These are phyloP conservation scores for Erigeron canadensis DNA, from an alignment of 129 eudicot species.

Conservation along the genomic window DNA sequence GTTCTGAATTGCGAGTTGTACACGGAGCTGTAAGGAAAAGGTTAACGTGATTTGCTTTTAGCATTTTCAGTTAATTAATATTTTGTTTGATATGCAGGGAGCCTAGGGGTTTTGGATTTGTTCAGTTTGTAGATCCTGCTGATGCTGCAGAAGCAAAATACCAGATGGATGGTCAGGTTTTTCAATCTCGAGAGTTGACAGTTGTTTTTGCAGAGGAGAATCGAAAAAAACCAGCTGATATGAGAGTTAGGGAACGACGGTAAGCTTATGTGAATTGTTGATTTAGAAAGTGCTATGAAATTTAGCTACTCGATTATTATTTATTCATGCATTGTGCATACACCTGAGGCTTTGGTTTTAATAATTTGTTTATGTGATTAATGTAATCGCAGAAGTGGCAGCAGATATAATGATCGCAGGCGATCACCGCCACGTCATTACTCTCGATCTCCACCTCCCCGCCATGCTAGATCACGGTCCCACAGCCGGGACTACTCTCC, in stretches of 20 bases:
- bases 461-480: slow-evolving; percentile 23
- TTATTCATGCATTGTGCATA: too few species aligned
- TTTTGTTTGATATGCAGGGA: slow-evolving; percentile 41
- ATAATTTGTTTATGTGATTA: not conserved
- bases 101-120: slow-evolving; percentile 78
- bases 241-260: slow-evolving; percentile 55
- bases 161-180: slow-evolving; percentile 54
- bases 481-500: slow-evolving; percentile 28
- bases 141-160: slow-evolving; percentile 60
- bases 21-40: slow-evolving; percentile 21
- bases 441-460: slow-evolving; percentile 27
- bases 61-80: not conserved
- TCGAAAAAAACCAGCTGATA: slow-evolving; percentile 59
- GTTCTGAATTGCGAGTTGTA: slow-evolving; percentile 8
- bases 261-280: slow-evolving; percentile 1
- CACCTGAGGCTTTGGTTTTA: not conserved
- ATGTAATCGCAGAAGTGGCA: slow-evolving; percentile 19
- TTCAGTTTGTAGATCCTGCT: slow-evolving; percentile 67
- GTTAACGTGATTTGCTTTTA: not conserved
- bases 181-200: slow-evolving; percentile 51
- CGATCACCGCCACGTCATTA: slow-evolving; percentile 25
- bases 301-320: not conserved
- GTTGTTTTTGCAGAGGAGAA: slow-evolving; percentile 66
- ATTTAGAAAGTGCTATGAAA: not conserved
- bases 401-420: slow-evolving; percentile 28